phyloP scores from a whole-genome alignment of 495 filamentous ascomycete genomes.

The Xylaria sp. region DNA sequence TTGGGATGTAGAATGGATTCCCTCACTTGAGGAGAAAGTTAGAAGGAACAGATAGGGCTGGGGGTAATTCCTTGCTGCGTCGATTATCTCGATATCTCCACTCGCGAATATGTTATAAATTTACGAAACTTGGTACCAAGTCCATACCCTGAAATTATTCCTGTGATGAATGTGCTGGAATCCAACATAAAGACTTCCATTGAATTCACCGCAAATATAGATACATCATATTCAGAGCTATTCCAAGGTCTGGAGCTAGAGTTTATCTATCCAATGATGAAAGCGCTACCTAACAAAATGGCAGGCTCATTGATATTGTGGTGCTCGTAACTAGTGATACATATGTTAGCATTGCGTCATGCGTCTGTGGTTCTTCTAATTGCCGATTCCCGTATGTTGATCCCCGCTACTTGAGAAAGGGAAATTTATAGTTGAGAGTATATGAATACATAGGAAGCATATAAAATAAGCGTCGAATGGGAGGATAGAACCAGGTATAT shows the following conservation, averaged over 20 bases:
- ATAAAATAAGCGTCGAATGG: neutral
- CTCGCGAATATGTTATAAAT: neutral
- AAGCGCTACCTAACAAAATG: slow-evolving; percentile 70
- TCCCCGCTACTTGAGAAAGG: neutral
- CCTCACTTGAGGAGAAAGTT: neutral
- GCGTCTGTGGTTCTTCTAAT: neutral
- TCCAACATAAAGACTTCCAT: neutral
- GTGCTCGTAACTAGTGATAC: slow-evolving; percentile 64
- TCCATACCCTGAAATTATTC: neutral
- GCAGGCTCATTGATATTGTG: slow-evolving; percentile 71
- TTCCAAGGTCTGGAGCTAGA: neutral
- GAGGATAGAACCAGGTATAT: too few species aligned
- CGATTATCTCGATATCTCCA: neutral
- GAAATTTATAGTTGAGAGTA: neutral
- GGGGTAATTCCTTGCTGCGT: neutral
- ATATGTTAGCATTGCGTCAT: neutral
- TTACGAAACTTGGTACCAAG: neutral
- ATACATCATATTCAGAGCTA: neutral
- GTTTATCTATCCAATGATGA: slow-evolving; percentile 53
- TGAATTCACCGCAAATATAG: neutral
- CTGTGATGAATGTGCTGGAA: neutral
- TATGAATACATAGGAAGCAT: neutral
- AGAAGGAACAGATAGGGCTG: neutral
- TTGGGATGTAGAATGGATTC: neutral
- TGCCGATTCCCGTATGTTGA: neutral